Percentiles rank a stretch among this genome's conserved stretches.
phyloP scores from a whole-genome alignment of 169 alveolate genomes.

The Cryptosporidium felis region DNA sequence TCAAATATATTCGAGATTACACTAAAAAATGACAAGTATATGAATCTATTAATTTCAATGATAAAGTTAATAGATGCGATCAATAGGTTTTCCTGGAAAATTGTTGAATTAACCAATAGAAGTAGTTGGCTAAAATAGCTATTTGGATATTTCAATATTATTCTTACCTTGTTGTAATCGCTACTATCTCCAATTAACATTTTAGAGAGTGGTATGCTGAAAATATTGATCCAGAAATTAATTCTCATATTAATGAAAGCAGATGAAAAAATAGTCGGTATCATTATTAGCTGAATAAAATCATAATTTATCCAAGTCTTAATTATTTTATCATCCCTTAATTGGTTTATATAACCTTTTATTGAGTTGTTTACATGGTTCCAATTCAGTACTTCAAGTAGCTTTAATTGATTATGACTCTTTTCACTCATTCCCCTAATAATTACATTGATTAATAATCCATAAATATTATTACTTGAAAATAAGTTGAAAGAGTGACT shows the following conservation, averaged over 20 bases:
- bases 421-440: slow-evolving; percentile 16
- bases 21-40: slow-evolving; percentile 26
- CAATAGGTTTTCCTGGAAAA: neutral
- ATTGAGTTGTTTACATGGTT: slow-evolving; percentile 24
- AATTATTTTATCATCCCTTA: neutral
- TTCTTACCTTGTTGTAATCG: neutral
- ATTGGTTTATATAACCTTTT: slow-evolving; percentile 51
- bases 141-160: neutral
- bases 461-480: neutral
- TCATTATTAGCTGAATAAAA: slow-evolving; percentile 6
- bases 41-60: slow-evolving; percentile 14
- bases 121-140: neutral
- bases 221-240: slow-evolving; percentile 24
- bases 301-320: slow-evolving; percentile 11
- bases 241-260: neutral
- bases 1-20: neutral
- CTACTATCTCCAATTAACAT: neutral
- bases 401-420: neutral
- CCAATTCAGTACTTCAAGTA: slow-evolving; percentile 49
- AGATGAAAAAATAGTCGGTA: slow-evolving; percentile 10
- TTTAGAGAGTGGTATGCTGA: slow-evolving; percentile 46
- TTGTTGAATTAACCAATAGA: neutral
- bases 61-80: slow-evolving; percentile 21
- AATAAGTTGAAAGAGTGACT: neutral
- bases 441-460: slow-evolving; percentile 6